Conservation (phyloP, 2,329 filamentous ascomycete species). For the Immersiporthe knoxdaviesiana region DNA sequence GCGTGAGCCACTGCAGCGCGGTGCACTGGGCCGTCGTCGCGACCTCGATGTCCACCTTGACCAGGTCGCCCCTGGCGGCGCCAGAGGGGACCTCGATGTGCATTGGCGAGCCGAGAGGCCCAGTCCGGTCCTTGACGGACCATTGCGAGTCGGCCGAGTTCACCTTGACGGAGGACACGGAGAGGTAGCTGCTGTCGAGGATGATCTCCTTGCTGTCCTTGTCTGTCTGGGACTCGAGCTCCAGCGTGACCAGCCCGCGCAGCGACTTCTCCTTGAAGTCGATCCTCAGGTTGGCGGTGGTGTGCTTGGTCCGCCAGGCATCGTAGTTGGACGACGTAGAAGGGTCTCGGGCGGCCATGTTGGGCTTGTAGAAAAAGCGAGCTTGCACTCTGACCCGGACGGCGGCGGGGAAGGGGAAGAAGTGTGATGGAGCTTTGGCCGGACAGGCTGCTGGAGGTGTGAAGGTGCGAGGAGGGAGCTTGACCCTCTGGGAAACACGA, state of each 20-base stretch:
- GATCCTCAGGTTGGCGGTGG: constrained; percentile 77
- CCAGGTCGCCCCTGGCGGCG: constrained; percentile 53
- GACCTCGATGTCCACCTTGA: constrained; percentile 67
- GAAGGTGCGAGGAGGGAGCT: constrained; percentile 14
- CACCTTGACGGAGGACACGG: constrained; percentile 72
- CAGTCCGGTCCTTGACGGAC: constrained; percentile 69
- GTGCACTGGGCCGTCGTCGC: constrained; percentile 88
- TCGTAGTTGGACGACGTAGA: constrained; percentile 93
- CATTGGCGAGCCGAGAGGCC: constrained; percentile 76
- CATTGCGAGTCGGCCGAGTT: constrained; percentile 65
- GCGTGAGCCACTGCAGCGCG: constrained; percentile 92
- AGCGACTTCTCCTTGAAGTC: constrained; percentile 81
- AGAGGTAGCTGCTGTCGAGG: constrained; percentile 84
- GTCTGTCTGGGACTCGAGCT: constrained; percentile 76
- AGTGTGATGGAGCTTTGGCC: constrained; percentile 12
- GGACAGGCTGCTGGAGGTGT: constrained; percentile 13
- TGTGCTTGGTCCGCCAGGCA: constrained; percentile 83
- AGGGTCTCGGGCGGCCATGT: constrained; percentile 67
- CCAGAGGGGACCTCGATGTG: constrained; percentile 64
- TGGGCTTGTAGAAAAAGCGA: constrained; percentile 34
- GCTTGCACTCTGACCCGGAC: constrained; percentile 23
- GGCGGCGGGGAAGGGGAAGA: constrained; percentile 1
- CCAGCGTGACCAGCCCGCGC: constrained; percentile 75
- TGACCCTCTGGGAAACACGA: constrained; percentile 25
- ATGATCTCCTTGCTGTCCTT: constrained; percentile 75